A percentile compares a stretch with the other conserved stretches of the same genome.
phyloP scores from a whole-genome alignment of 2,329 filamentous ascomycete genomes.

The Helicocarpus griseus region DNA sequence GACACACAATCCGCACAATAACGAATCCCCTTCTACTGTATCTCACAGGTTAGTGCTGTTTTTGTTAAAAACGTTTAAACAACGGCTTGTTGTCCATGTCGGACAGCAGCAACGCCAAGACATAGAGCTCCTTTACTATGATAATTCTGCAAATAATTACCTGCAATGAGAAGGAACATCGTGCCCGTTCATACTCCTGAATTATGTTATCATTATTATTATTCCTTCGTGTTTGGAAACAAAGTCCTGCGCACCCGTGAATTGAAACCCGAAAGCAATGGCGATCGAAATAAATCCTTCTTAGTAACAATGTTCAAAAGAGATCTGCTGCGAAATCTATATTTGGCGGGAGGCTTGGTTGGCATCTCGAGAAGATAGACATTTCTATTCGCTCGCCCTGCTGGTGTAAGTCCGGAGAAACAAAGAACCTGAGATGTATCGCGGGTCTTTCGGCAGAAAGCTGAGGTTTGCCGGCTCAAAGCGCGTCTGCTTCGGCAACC shows the following conservation, averaged over 20 bases:
- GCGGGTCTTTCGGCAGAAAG: too few relatives aligned
- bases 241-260: neutral
- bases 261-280: neutral
- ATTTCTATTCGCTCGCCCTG: too few relatives aligned
- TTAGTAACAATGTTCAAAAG: neutral
- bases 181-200: too few relatives aligned
- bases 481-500: too few relatives aligned
- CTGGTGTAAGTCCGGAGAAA: neutral
- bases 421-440: neutral
- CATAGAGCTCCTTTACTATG: neutral
- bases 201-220: too few relatives aligned
- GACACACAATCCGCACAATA: neutral
- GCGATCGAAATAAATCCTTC: neutral
- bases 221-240: slow-evolving; percentile 2
- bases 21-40: neutral
- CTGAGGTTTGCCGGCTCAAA: too few relatives aligned
- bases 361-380: neutral
- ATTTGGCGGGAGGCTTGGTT: neutral
- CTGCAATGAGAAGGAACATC: too few relatives aligned
- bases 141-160: too few relatives aligned
- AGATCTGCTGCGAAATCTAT: neutral
- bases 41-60: neutral
- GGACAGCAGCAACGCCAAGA: neutral
- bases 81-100: neutral
- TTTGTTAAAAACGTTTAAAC: neutral